These are phyloP conservation scores for Lasiodiplodia theobromae DNA, from an alignment of 2,329 filamentous ascomycete species.

Conservation along the genomic window DNA sequence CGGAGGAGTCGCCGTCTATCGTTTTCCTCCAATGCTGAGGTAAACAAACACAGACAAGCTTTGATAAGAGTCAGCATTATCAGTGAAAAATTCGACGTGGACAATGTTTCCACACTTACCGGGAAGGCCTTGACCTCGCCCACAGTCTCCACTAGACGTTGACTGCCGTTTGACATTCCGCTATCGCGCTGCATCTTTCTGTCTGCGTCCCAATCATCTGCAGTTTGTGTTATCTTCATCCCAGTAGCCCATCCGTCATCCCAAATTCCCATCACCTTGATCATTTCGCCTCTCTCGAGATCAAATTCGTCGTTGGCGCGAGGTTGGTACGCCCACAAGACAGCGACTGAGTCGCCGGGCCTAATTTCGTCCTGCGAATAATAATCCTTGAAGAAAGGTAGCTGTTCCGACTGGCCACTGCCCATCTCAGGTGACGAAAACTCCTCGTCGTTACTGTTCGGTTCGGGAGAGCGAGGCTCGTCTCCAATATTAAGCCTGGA, in stretches of 20 bases:
- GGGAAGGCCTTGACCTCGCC: constrained; percentile 98
- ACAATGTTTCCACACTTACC: constrained; percentile 36
- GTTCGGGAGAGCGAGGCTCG: constrained; percentile 65
- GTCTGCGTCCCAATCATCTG: constrained; percentile 86
- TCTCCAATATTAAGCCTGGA: constrained; percentile 74
- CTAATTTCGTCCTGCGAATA: constrained; percentile 97
- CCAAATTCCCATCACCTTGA: constrained; percentile 98
- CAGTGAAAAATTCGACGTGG: neutral
- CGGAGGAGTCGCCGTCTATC: constrained; percentile 76
- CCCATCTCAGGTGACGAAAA: constrained; percentile 84
- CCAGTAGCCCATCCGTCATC: constrained; percentile 99
- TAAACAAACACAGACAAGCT: constrained; percentile 89
- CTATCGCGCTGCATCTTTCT: constrained; percentile 86
- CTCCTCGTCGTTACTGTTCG: constrained; percentile 58
- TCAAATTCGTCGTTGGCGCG: constrained; percentile 92
- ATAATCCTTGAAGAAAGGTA: constrained; percentile 98
- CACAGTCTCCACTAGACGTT: constrained; percentile 45
- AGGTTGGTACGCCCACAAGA: constrained; percentile 96
- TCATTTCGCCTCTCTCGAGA: constrained; percentile 93
- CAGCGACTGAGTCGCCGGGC: constrained; percentile 85
- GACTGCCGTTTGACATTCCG: constrained; percentile 83
- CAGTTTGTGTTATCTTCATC: constrained; percentile 78
- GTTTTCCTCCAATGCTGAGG: constrained; percentile 97
- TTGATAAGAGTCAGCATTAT: constrained; percentile 18
- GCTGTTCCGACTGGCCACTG: constrained; percentile 92